Evolutionary conservation across 805 yeast species (phyloP).

Genomic region (Lipomyces sp.): DNA sequence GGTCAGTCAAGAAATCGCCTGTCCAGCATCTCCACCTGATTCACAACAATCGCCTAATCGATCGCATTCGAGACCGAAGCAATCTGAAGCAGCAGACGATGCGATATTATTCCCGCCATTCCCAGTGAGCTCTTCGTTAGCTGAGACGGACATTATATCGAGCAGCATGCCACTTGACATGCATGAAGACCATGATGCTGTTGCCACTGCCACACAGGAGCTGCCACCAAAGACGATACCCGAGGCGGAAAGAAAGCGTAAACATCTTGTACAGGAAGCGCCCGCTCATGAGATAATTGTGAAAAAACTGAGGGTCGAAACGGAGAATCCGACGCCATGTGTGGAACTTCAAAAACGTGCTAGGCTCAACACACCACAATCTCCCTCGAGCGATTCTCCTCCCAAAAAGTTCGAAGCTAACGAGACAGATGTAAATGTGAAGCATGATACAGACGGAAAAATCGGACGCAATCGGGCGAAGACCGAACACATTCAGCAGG

Average conservation of each 20-base stretch:
- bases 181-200: neutral
- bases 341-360: neutral
- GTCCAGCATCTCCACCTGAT: neutral
- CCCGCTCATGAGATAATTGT: neutral
- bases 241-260: neutral
- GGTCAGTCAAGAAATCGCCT: neutral
- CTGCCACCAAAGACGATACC: neutral
- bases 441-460: neutral
- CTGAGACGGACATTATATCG: slow-evolving; percentile 8
- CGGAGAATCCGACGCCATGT: neutral
- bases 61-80: neutral
- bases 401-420: neutral
- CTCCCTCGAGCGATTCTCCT: neutral
- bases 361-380: neutral
- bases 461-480: neutral
- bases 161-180: neutral
- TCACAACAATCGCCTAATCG: neutral
- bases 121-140: slow-evolving; percentile 5
- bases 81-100: neutral
- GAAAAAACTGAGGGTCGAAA: neutral
- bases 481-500: neutral
- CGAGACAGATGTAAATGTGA: neutral
- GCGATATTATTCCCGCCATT: slow-evolving; percentile 9
- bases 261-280: neutral
- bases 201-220: neutral